Conservation (phyloP, 2,329 filamentous ascomycete species). For the Penicillium sp. region DNA sequence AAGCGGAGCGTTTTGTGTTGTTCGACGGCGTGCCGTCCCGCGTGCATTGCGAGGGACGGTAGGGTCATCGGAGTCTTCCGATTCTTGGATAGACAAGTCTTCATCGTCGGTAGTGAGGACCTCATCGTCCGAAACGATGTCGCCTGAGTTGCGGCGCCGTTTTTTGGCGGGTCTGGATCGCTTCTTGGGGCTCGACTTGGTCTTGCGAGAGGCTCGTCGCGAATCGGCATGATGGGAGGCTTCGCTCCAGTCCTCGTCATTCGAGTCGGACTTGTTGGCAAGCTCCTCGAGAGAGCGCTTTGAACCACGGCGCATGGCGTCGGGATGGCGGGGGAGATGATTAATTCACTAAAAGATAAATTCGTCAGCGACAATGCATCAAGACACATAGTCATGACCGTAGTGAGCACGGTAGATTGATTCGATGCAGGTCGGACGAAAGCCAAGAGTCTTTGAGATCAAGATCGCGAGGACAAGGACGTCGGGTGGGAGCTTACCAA, state of each 20-base stretch:
- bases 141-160: slow-evolving; percentile 50
- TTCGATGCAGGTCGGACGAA: background rate
- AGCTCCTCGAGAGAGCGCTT: slow-evolving; percentile 48
- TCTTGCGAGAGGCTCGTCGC: slow-evolving; percentile 27
- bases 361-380: background rate
- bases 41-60: slow-evolving; percentile 56
- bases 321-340: background rate
- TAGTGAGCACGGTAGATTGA: background rate
- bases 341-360: background rate
- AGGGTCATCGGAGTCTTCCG: slow-evolving; percentile 42
- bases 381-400: background rate
- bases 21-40: slow-evolving; percentile 57
- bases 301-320: slow-evolving; percentile 32
- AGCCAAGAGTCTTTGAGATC: background rate
- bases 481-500: slow-evolving; percentile 11
- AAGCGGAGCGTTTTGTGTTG: slow-evolving; percentile 52
- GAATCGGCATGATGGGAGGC: slow-evolving; percentile 30
- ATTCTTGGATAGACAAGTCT: slow-evolving; percentile 47
- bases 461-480: slow-evolving; percentile 1
- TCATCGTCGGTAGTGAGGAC: slow-evolving; percentile 31
- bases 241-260: slow-evolving; percentile 48
- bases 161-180: slow-evolving; percentile 36
- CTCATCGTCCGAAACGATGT: slow-evolving; percentile 42
- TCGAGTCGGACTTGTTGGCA: slow-evolving; percentile 44
- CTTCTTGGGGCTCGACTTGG: slow-evolving; percentile 32